These are phyloP conservation scores for Gastrodia elata DNA, from an alignment of 106 monocot genomes.

Conservation along the genomic window DNA sequence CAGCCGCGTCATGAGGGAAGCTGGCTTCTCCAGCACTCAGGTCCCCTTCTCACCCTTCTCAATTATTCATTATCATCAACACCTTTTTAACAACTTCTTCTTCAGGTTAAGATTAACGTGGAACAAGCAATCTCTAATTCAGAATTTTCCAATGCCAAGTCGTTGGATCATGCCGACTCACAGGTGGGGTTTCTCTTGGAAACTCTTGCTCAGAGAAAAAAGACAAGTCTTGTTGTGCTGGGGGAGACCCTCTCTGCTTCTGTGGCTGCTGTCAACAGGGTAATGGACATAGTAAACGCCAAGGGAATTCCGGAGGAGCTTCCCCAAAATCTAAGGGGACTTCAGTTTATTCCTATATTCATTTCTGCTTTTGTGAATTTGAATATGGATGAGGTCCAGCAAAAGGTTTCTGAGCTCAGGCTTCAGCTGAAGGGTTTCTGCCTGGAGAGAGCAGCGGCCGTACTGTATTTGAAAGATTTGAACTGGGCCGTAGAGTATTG, in stretches of 20 bases:
- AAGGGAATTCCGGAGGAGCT: slow-evolving; percentile 42
- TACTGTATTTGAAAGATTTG: slow-evolving; percentile 61
- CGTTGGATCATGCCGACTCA: slow-evolving; percentile 32
- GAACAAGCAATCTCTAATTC: slow-evolving; percentile 28
- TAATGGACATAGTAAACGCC: slow-evolving; percentile 49
- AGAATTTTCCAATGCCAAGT: neutral
- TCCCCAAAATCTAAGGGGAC: slow-evolving; percentile 22
- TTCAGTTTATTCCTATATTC: slow-evolving; percentile 52
- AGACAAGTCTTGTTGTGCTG: slow-evolving; percentile 45
- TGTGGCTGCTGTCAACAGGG: slow-evolving; percentile 42
- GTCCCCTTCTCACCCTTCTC: too few species aligned
- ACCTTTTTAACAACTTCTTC: too few species aligned
- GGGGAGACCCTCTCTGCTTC: slow-evolving; percentile 42
- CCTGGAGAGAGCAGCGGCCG: slow-evolving; percentile 32
- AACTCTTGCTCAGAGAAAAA: slow-evolving; percentile 24
- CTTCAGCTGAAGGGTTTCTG: slow-evolving; percentile 42
- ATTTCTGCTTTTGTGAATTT: slow-evolving; percentile 39
- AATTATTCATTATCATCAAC: too few species aligned
- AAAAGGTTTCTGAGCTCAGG: slow-evolving; percentile 52
- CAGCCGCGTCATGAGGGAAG: slow-evolving; percentile 63
- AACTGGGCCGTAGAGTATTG: slow-evolving; percentile 60
- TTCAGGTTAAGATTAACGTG: slow-evolving; percentile 59
- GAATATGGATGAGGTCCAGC: slow-evolving; percentile 65
- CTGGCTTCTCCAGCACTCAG: slow-evolving; percentile 65
- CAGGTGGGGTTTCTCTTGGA: slow-evolving; percentile 45